Conservation (phyloP, 1,139 yeast genomes). For the Pichia sp. region DNA sequence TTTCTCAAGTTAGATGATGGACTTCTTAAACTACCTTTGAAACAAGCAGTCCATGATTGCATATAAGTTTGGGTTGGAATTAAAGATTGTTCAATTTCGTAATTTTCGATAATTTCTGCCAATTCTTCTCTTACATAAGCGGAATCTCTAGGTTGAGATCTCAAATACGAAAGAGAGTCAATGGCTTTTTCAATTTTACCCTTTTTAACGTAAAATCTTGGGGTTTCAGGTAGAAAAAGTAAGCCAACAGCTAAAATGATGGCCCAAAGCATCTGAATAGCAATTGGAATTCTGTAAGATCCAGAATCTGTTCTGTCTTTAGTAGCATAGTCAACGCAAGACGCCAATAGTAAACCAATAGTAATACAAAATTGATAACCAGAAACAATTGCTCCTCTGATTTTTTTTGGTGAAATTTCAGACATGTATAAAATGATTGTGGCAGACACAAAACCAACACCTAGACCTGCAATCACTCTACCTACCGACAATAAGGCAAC, state of each 20-base stretch:
- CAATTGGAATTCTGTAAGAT: slow-evolving; percentile 58
- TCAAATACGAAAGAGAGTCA: slow-evolving; percentile 33
- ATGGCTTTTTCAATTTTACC: slow-evolving; percentile 39
- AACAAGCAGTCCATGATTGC: slow-evolving; percentile 27
- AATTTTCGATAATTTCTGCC: slow-evolving; percentile 34
- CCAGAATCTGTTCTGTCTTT: slow-evolving; percentile 41
- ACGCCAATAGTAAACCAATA: slow-evolving; percentile 60
- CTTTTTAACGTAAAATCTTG: slow-evolving; percentile 50
- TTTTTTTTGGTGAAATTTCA: slow-evolving; percentile 60
- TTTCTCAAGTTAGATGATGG: slow-evolving; percentile 29
- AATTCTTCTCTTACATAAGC: slow-evolving; percentile 32
- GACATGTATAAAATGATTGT: slow-evolving; percentile 61
- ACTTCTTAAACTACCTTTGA: slow-evolving; percentile 26
- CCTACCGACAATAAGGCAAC: slow-evolving; percentile 45
- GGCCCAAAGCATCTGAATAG: slow-evolving; percentile 48
- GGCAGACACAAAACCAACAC: slow-evolving; percentile 63
- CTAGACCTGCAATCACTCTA: slow-evolving; percentile 54
- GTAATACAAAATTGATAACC: slow-evolving; percentile 65
- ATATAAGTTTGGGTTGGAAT: slow-evolving; percentile 23
- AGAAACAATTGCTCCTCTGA: slow-evolving; percentile 63
- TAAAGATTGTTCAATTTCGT: slow-evolving; percentile 32
- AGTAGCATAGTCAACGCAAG: slow-evolving; percentile 60
- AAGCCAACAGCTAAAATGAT: slow-evolving; percentile 45
- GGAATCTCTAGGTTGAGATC: slow-evolving; percentile 35
- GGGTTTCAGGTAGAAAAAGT: slow-evolving; percentile 59